Evolutionary conservation across 2,329 filamentous ascomycete species (phyloP).

Genomic region (Capronia americana): DNA sequence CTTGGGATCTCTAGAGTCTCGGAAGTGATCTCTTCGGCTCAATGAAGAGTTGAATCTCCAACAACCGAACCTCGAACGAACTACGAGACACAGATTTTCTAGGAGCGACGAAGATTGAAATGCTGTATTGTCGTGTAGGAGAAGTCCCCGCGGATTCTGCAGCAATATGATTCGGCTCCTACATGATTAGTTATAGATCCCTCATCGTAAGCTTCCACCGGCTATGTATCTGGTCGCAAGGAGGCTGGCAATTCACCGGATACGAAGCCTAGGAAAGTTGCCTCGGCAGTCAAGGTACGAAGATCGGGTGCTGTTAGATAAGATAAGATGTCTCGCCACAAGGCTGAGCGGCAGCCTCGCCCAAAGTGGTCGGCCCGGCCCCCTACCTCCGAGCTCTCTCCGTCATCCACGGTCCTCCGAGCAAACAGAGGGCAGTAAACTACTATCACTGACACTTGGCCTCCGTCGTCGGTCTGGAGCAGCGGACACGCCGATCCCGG

Average conservation of each 20-base stretch:
- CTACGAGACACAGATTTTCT: not conserved
- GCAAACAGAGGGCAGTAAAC: too few relatives aligned
- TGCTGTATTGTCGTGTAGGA: not conserved
- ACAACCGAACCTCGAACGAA: not conserved
- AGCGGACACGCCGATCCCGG: not conserved
- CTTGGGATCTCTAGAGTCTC: not conserved
- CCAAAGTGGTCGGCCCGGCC: not conserved
- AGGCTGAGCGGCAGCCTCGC: not conserved
- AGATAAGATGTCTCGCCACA: not conserved
- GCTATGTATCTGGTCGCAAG: not conserved
- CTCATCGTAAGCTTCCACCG: not conserved
- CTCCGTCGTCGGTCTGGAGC: not conserved
- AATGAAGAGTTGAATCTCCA: not conserved
- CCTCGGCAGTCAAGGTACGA: not conserved
- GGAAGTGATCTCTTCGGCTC: not conserved
- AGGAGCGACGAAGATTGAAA: not conserved
- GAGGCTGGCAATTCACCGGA: too few relatives aligned
- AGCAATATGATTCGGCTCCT: not conserved
- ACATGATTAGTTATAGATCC: slow-evolving; percentile 1
- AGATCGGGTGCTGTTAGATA: not conserved
- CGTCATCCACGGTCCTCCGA: not conserved
- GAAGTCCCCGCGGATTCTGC: not conserved
- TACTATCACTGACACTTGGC: not conserved
- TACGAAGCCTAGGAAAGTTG: not conserved
- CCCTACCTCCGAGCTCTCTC: not conserved